Conservation (phyloP, 2,329 filamentous ascomycete genomes). For the Mycosphaerella sp. region DNA sequence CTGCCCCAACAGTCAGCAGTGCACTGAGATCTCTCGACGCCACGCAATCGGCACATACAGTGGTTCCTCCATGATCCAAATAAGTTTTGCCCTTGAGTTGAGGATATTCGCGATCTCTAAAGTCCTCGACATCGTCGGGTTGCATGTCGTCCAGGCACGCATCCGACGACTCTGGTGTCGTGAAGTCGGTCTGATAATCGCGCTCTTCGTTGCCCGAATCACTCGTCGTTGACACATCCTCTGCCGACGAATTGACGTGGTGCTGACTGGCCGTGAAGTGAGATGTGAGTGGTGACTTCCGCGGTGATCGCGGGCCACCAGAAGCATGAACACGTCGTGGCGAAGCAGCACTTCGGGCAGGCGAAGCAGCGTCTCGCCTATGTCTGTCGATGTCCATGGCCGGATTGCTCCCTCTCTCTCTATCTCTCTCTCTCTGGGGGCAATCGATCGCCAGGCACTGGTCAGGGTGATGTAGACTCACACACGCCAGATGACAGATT, state of each 20-base stretch:
- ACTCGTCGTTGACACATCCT: conserved; percentile 31
- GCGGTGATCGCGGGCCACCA: conserved; percentile 10
- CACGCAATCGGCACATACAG: conserved; percentile 26
- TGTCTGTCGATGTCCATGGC: conserved; percentile 26
- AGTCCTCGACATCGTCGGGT: conserved; percentile 35
- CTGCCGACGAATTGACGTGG: conserved; percentile 25
- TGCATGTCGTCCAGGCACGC: conserved; percentile 29
- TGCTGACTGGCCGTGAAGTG: conserved; percentile 16
- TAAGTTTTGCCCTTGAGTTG: conserved; percentile 41
- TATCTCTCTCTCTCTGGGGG: background rate
- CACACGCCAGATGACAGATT: background rate
- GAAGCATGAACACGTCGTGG: conserved; percentile 13
- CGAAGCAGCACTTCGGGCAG: conserved; percentile 9
- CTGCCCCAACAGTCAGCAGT: conserved; percentile 18
- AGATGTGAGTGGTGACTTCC: conserved; percentile 15
- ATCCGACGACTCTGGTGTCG: conserved; percentile 31
- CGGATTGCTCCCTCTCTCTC: background rate
- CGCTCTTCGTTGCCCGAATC: conserved; percentile 28
- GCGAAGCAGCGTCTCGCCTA: conserved; percentile 21
- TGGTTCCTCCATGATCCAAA: conserved; percentile 38
- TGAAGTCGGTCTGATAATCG: conserved; percentile 34
- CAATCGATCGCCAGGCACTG: background rate
- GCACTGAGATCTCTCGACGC: background rate
- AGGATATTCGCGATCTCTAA: conserved; percentile 39
- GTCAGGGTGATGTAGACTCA: background rate